These are phyloP conservation scores for Corchorus capsularis DNA, from an alignment of 345 rosid species.

Conservation along the genomic window DNA sequence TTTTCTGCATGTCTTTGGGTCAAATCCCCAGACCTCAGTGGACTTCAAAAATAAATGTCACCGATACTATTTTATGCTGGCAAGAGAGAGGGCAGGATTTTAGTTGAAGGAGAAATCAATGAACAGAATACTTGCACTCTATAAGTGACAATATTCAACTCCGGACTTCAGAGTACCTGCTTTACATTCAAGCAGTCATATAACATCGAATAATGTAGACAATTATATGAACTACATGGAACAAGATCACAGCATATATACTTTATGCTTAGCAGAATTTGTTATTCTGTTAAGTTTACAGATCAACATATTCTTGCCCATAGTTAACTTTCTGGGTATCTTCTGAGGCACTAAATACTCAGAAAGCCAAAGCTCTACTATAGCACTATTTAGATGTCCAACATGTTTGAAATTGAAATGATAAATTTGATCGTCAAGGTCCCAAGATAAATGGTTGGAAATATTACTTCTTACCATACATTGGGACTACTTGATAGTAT, in stretches of 20 bases:
- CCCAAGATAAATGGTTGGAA: background rate
- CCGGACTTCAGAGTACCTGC: background rate
- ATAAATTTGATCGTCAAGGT: background rate
- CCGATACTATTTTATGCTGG: background rate
- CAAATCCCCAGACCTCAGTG: background rate
- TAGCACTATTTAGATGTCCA: background rate
- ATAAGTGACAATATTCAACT: background rate
- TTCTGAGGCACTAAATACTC: background rate
- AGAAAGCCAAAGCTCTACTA: background rate
- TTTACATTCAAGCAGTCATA: background rate
- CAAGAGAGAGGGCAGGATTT: background rate
- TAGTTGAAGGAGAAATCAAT: background rate
- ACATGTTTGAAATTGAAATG: background rate
- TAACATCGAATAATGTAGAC: background rate
- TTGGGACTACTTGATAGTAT: background rate
- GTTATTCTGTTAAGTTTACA: background rate
- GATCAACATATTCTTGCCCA: background rate
- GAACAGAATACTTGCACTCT: background rate
- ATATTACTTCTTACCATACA: background rate
- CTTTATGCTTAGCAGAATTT: background rate
- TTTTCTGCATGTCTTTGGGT: background rate
- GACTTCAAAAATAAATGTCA: background rate
- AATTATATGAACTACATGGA: background rate
- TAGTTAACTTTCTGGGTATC: background rate
- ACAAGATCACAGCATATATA: background rate